Base-by-base conservation (phyloP, 306 rosid species). In the Fragaria iinumae region DNA sequence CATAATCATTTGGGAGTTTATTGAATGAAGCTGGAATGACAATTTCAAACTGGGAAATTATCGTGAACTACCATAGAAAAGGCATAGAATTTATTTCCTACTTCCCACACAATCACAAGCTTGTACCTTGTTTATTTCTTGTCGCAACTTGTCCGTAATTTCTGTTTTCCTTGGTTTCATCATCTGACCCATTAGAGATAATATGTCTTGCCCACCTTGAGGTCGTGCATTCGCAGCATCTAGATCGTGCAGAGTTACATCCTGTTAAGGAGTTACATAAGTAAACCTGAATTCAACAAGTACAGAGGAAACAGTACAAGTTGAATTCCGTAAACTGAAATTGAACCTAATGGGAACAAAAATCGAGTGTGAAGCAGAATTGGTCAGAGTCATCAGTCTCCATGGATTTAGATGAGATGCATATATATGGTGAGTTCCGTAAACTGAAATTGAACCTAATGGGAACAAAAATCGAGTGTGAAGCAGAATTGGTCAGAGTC, bases 171-270 rank as follows among this genome's bases (percentile, higher is more conserved):
- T 86, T 57, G 99, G 97, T 80, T 95, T 95, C 97, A 92, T 92
- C 99, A 95, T 95, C 88, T 95, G 99, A 74, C 99, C 97, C 99
- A 95, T 92, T 55, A 95, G 82, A 76, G 99, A 92, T 56, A 95
- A 81, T 82, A 95, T 90, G 84, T 95, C 99, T 76, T 95, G 99
- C 56, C 99, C 99, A 60, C 97, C 99, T 83, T 92, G 99, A 67
- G 97, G 97, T 59, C 97, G 88, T 45, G 97, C 96, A 72, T 93
- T 91, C 44, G 97, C 93, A 82, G 92, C 96, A 81, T 93, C 97
- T 32, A 89, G 89, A 85, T 90, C 96, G 68, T 93, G 98, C 39
- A 93, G 89, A 38, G 98, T 91, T 73, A 93, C 98, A 81, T 93
- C 98, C 98, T 93, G 76, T 65, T 67, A 69, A 29, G 3, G 12